phyloP scores from a whole-genome alignment of 169 alveolate species.

The Cryptosporidium sp. region DNA sequence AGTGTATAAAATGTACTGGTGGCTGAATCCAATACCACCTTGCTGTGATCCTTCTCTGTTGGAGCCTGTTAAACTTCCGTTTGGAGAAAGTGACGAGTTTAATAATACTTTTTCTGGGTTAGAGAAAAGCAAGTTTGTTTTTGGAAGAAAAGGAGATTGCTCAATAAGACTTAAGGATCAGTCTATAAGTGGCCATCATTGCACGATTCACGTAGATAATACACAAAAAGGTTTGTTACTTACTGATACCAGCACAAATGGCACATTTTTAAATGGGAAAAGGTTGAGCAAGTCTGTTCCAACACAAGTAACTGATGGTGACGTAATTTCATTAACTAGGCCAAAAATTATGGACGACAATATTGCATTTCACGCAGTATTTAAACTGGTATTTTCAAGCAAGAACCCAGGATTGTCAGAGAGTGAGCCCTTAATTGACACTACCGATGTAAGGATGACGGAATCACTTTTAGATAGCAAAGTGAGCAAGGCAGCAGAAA shows the following conservation, averaged over 20 bases:
- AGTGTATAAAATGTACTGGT: conserved; percentile 51
- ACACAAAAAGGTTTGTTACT: conserved; percentile 11
- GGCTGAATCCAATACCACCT: conserved; percentile 72
- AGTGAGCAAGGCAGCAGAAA: neutral
- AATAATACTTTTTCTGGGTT: neutral
- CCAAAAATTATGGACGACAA: conserved; percentile 70
- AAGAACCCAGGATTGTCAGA: conserved; percentile 30
- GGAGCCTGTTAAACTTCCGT: conserved; percentile 63
- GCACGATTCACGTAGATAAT: conserved; percentile 28
- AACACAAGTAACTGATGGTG: conserved; percentile 49
- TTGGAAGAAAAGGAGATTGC: conserved; percentile 74
- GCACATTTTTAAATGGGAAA: conserved; percentile 69
- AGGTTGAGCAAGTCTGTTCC: conserved; percentile 52
- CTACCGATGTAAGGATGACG: neutral
- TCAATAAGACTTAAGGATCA: conserved; percentile 66
- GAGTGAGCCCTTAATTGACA: neutral
- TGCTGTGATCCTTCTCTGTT: conserved; percentile 70
- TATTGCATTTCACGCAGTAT: conserved; percentile 57
- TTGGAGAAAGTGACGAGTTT: neutral
- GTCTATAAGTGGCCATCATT: conserved; percentile 71
- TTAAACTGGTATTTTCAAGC: conserved; percentile 51
- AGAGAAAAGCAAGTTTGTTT: conserved; percentile 18
- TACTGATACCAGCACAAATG: conserved; percentile 70
- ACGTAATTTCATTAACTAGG: conserved; percentile 56
- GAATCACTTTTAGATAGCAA: conserved; percentile 9